Conservation (phyloP, 371 early-diverging fungal species). For the Basidiobolus meristosporus region DNA sequence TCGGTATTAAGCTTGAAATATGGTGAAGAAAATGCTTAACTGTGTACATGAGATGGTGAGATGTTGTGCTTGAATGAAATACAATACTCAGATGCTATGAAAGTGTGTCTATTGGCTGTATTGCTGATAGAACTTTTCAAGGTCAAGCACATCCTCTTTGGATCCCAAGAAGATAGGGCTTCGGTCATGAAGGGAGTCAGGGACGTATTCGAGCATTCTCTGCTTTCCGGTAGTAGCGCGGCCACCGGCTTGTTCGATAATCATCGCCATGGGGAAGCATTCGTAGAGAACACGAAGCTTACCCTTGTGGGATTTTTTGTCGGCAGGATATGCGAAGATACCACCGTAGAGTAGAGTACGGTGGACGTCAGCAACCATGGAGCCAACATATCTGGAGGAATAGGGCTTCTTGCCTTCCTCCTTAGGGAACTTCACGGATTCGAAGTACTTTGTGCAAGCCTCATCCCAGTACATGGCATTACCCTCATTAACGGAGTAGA, state of each 20-base stretch:
- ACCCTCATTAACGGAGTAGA: slow-evolving; percentile 96
- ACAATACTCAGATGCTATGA: too few relatives aligned
- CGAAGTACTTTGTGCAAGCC: slow-evolving; percentile 75
- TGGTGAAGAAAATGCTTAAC: too few relatives aligned
- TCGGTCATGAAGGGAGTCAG: slow-evolving; percentile 77
- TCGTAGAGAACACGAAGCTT: slow-evolving; percentile 94
- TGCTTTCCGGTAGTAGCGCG: slow-evolving; percentile 68
- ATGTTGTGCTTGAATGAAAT: too few relatives aligned
- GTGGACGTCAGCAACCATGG: slow-evolving; percentile 98
- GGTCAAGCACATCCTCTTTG: slow-evolving; percentile 69
- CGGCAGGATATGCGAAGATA: slow-evolving; percentile 71
- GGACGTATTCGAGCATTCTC: slow-evolving; percentile 73
- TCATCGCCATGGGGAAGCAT: slow-evolving; percentile 92
- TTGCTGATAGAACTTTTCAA: slow-evolving; percentile 31
- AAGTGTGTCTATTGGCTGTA: too few relatives aligned
- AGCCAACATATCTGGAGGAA: slow-evolving; percentile 91
- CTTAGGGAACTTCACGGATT: slow-evolving; percentile 57
- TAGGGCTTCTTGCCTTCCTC: slow-evolving; percentile 69
- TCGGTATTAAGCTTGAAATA: too few relatives aligned
- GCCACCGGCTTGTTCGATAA: slow-evolving; percentile 92
- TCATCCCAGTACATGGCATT: slow-evolving; percentile 85
- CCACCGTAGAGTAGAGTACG: slow-evolving; percentile 91
- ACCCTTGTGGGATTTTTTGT: slow-evolving; percentile 72
- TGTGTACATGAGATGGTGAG: too few relatives aligned
- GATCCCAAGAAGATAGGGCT: slow-evolving; percentile 86